phyloP scores from a whole-genome alignment of 345 rosid genomes.

The Turnera subulata region DNA sequence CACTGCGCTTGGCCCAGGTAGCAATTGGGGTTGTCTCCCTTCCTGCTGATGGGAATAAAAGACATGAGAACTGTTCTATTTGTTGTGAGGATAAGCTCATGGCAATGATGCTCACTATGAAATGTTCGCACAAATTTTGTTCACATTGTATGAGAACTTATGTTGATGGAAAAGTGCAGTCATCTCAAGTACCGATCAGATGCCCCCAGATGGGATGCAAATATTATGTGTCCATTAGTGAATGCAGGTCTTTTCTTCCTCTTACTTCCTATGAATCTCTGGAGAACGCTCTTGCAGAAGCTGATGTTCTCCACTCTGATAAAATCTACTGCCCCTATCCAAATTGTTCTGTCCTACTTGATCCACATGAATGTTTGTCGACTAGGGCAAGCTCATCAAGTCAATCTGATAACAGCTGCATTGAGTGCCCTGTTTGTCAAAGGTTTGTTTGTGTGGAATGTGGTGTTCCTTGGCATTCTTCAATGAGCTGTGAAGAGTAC shows the following conservation, averaged over 20 bases:
- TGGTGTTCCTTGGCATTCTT: constrained; percentile 93
- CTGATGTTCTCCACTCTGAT: constrained; percentile 43
- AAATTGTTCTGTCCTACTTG: constrained; percentile 72
- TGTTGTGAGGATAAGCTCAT: constrained; percentile 84
- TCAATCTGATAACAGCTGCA: constrained; percentile 56
- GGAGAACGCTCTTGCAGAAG: constrained; percentile 67
- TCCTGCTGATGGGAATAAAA: constrained; percentile 32
- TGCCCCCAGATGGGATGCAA: constrained; percentile 91
- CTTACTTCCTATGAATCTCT: constrained; percentile 50
- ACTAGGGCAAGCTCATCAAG: constrained; percentile 75
- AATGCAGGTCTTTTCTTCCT: constrained; percentile 75
- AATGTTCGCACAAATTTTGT: constrained; percentile 90
- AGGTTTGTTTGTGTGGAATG: constrained; percentile 85
- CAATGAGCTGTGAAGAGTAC: constrained; percentile 78
- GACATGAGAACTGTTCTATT: constrained; percentile 63
- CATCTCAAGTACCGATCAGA: constrained; percentile 75
- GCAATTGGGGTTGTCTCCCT: constrained; percentile 74
- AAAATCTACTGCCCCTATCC: constrained; percentile 88
- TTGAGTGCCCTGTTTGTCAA: constrained; percentile 86
- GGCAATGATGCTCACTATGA: constrained; percentile 70
- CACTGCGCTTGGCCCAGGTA: constrained; percentile 65
- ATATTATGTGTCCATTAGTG: constrained; percentile 53
- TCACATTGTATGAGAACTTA: constrained; percentile 91
- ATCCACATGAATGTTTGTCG: constrained; percentile 67
- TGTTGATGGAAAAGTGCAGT: constrained; percentile 72